Base-by-base conservation (phyloP, 306 rosid species). In the Vigna nakashimae region DNA sequence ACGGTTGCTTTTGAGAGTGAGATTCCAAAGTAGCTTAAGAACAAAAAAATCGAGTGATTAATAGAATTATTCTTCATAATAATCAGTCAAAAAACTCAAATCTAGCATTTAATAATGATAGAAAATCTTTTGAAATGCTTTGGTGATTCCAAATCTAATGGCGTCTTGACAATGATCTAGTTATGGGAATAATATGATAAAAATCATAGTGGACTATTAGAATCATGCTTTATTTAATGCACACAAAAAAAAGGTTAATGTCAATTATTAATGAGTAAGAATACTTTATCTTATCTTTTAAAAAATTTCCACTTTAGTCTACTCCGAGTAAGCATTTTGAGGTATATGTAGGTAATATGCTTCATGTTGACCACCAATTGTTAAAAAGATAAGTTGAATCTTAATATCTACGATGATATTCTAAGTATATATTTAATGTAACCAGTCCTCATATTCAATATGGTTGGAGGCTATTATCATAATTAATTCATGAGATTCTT, bases 61-160 rank as follows among this genome's bases (percentile, higher is more conserved):
- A 73, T 63, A 16, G n/a, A 73, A 69, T 50, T 86, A 70, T 86
- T 79, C 79, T 76, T 76, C 65, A 26, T 40, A 64, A 53, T 60
- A 62, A 65, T 72, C 60, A 69, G 65, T 77, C 69, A 80, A 71
- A 66, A 84, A 75, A 79, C n/a, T 38, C 80, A 71, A 70, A 65
- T 73, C 40, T 72, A 69, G 66, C 79, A 65, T 70, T 67, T 76
- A 74, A 63, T 58, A 75, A 69, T 40, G 78, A 73, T 20, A 49
- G 71, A 34, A 79, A 87, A 78, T 83, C 83, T 82, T 74, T 53
- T 36, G 76, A 80, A 76, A 57, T 76, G 73, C 86, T 86, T 81
- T 75, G 40, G 59, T 3, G 87, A 83, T 88, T 88, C 88, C 82
- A 78, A 77, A 80, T 91, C 86, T 79, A 52, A 79, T 82, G 79